Evolutionary conservation across 1,139 yeast genomes (phyloP).

Genomic region (Geotrichum fermentans): DNA sequence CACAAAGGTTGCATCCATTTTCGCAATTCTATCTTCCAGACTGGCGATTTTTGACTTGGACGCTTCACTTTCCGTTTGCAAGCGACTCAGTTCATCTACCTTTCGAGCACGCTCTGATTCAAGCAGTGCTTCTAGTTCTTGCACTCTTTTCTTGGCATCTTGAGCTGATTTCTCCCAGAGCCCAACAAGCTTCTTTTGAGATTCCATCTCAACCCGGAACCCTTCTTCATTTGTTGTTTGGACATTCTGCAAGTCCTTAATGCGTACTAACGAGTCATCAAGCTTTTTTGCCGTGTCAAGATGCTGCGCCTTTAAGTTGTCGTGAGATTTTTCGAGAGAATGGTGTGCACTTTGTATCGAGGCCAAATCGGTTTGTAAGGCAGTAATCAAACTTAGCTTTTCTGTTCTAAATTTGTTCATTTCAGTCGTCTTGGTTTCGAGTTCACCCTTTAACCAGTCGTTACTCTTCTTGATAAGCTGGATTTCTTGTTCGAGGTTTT

Average conservation of each 20-base stretch:
- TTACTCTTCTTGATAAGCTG: constrained; percentile 38
- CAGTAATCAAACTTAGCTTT: constrained; percentile 31
- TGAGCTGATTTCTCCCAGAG: constrained; percentile 50
- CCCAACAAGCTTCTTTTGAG: constrained; percentile 59
- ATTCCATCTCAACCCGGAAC: constrained; percentile 56
- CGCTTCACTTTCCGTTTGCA: constrained; percentile 32
- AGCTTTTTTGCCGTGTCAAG: constrained; percentile 39
- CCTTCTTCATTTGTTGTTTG: constrained; percentile 48
- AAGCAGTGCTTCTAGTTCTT: constrained; percentile 44
- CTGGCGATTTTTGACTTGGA: constrained; percentile 29
- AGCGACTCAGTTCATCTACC: constrained; percentile 32
- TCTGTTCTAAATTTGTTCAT: constrained; percentile 36
- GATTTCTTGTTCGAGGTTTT: constrained; percentile 41
- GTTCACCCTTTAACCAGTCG: constrained; percentile 40
- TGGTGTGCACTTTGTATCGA: constrained; percentile 37
- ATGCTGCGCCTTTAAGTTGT: constrained; percentile 40
- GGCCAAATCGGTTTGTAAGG: constrained; percentile 38
- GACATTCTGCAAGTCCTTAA: constrained; percentile 48
- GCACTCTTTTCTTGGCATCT: constrained; percentile 32
- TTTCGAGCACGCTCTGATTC: constrained; percentile 38
- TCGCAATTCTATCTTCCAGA: constrained; percentile 31
- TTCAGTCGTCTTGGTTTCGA: constrained; percentile 37
- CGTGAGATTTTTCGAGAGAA: constrained; percentile 32
- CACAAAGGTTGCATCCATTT: constrained; percentile 30
- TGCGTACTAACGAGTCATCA: constrained; percentile 40